Evolutionary conservation across 768 basidiomycete species (phyloP).

Genomic region (Phlebiopsis gigantea): DNA sequence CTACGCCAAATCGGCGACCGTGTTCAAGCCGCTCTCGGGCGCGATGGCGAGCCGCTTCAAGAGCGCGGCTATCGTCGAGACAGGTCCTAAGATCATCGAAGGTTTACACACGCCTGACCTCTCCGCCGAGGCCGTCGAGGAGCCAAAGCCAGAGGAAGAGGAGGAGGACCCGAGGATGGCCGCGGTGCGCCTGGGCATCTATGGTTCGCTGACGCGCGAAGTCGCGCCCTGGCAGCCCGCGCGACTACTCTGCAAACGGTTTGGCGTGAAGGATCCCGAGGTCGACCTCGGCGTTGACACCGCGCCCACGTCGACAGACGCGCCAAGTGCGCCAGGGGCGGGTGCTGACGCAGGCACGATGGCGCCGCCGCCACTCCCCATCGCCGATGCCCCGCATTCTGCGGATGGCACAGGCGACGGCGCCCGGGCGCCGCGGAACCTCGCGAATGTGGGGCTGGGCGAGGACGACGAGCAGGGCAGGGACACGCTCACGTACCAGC

Average conservation of each 20-base stretch:
- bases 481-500: conserved; percentile 83
- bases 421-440: conserved; percentile 34
- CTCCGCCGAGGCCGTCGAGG: conserved; percentile 29
- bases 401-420: conserved; percentile 14
- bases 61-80: conserved; percentile 67
- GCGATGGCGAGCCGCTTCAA: conserved; percentile 97
- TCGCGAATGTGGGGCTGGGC: conserved; percentile 83
- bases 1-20: conserved; percentile 78
- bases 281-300: conserved; percentile 24
- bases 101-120: conserved; percentile 58
- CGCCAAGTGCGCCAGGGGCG: conserved; percentile 24
- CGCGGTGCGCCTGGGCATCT: conserved; percentile 87
- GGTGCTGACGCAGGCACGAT: not conserved
- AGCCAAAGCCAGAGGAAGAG: conserved; percentile 41
- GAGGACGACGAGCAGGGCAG: conserved; percentile 88
- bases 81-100: conserved; percentile 54
- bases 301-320: conserved; percentile 23
- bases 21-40: conserved; percentile 89
- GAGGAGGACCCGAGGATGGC: conserved; percentile 72
- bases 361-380: conserved; percentile 5
- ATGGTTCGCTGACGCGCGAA: conserved; percentile 81
- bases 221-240: conserved; percentile 72
- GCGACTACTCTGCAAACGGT: conserved; percentile 86
- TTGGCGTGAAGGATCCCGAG: conserved; percentile 86
- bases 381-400: not conserved